Evolutionary conservation across 2,329 filamentous ascomycete species (phyloP), one percentile per base, ranked within the genome.

Genomic region (Alternaria sp.): DNA sequence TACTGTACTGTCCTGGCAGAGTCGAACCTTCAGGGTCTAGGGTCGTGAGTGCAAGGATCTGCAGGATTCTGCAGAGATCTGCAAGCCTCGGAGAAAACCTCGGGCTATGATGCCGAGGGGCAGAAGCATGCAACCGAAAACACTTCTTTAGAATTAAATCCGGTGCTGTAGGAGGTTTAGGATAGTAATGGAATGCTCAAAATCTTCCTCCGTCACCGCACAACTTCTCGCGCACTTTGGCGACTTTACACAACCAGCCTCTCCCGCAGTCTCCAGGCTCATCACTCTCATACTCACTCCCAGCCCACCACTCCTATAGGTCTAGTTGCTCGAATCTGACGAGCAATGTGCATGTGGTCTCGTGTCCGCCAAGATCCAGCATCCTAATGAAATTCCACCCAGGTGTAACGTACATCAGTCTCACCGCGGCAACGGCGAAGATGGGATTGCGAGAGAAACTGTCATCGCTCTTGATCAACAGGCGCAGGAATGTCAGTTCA

Each of bases 381-480:
- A 91, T 86, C 5, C 87, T 81, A 43, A 91, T 83, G 60, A 91
- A 91, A 4, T 79, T 84, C 89, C 89, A 91, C 0, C 85, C 88
- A 0, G 83, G 80, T 7, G 79, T 77, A 3, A 84, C 82, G 73
- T 90, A 91, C 60, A 83, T 66, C 26, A 91, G 69, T 46, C 89
- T 79, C n/a, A 91, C 84, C 0, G 88, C 86, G 0, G 86, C 82
- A 2, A 89, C 88, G 0, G 85, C 86, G 65, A 90, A 85, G 56
- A 88, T 85, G 0, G 89, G 88, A 67, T 91, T 91, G 47, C 80
- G 80, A 0, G 87, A 80, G 76, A 88, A 91, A 65, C 83, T 84
- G 62, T 89, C 87, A 62, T 91, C 89, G 67, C 86, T 89, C 82
- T 91, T 91, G 78, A 91, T 83, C 45, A 91, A 80, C 62, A 91